Percentiles rank a stretch among this genome's conserved stretches.
Conservation (phyloP, 208 protist species). For the Trypanosoma cruzi region DNA sequence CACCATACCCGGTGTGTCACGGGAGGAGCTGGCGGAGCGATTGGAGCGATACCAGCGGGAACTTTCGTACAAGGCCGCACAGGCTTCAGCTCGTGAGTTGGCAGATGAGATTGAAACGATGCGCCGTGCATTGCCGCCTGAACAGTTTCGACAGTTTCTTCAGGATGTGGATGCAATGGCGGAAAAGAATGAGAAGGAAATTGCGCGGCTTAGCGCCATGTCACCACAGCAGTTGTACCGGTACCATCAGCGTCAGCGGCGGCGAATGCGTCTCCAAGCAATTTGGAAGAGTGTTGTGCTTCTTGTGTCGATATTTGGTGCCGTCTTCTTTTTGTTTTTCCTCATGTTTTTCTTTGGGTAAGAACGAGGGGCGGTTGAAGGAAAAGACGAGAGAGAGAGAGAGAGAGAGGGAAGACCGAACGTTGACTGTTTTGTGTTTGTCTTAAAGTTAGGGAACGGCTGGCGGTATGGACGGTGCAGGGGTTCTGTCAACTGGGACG, state of each 20-base stretch:
- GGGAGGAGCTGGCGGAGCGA: constrained; percentile 68
- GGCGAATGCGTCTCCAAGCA: constrained; percentile 36
- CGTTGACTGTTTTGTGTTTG: no score
- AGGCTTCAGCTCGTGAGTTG: constrained; percentile 22
- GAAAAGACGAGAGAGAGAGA: no score
- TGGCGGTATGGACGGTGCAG: no score
- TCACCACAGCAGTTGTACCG: constrained; percentile 58
- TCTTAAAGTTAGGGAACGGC: no score
- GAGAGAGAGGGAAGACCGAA: no score
- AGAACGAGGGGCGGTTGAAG: no score
- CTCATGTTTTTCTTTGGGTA: constrained; percentile 60
- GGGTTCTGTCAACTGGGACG: no score
- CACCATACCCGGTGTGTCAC: constrained; percentile 74
- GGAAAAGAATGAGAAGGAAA: constrained; percentile 36
- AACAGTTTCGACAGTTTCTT: constrained; percentile 54
- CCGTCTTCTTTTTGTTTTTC: constrained; percentile 63
- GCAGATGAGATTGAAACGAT: constrained; percentile 58
- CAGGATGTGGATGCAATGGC: constrained; percentile 26
- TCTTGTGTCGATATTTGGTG: constrained; percentile 43
- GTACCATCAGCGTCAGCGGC: constrained; percentile 56
- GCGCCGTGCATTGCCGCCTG: constrained; percentile 58
- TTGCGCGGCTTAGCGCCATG: constrained; percentile 57
- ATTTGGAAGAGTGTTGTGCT: constrained; percentile 55
- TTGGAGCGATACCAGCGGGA: constrained; percentile 29
- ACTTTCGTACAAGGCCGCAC: constrained; percentile 19